phyloP scores from a whole-genome alignment of 2,329 filamentous ascomycete genomes.

The Sclerotinia trifoliorum region DNA sequence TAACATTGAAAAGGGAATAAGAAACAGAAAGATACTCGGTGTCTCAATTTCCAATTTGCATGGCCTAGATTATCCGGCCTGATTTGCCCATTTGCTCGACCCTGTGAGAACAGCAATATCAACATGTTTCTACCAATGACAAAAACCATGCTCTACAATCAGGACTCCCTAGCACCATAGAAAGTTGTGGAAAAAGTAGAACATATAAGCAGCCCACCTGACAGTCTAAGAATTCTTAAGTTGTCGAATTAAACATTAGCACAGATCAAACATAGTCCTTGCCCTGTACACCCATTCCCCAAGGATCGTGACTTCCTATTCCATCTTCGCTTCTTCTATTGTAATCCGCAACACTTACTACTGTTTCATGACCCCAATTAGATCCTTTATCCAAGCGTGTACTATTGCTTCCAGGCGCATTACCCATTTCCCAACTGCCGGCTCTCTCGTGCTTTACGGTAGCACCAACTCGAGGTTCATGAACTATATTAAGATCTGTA shows the following conservation, averaged over 20 bases:
- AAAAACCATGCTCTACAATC: neutral
- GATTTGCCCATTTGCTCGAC: neutral
- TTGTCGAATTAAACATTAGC: neutral
- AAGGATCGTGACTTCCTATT: constrained; percentile 32
- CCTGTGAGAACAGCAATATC: neutral
- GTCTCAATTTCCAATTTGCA: neutral
- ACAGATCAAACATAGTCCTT: constrained; percentile 32
- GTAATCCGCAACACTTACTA: constrained; percentile 32
- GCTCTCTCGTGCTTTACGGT: constrained; percentile 37
- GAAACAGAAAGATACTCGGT: neutral
- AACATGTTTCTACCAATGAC: neutral
- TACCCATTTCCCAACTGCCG: constrained; percentile 40
- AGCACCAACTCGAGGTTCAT: constrained; percentile 29
- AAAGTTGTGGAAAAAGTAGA: neutral
- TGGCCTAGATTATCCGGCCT: neutral
- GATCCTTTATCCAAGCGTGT: constrained; percentile 31
- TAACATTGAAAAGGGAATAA: neutral
- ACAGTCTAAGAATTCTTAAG: neutral
- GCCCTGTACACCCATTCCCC: constrained; percentile 36
- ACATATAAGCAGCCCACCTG: neutral
- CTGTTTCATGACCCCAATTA: constrained; percentile 28
- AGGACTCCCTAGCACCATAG: neutral
- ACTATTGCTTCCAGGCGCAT: constrained; percentile 21
- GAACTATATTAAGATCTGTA: constrained; percentile 34
- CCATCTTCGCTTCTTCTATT: constrained; percentile 34